Base-by-base conservation (phyloP, 2,329 filamentous ascomycete genomes). In the Neonectria coccinea region DNA sequence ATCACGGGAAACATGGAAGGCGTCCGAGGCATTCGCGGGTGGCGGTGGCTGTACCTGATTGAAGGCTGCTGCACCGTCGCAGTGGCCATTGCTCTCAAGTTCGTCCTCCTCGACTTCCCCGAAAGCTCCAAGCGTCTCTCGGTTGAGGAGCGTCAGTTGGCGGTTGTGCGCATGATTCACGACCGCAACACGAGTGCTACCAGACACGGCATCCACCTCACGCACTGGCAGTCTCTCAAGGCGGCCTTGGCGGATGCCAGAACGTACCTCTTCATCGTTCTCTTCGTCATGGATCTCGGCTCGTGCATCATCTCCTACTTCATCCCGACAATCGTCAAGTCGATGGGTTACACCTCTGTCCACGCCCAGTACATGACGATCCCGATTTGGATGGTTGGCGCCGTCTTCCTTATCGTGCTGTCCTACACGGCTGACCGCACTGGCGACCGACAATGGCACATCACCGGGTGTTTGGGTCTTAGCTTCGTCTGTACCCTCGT, bases 1-100 rank as follows among this genome's bases (percentile, higher is more conserved):
- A 91, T 92, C 58, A 80, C 90, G 7, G 86, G 80, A 0, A 80
- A 91, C 12, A 76, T 84, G 56, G 75, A 81, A 53, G 84, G 89
- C 55, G 88, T 87, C 14, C 74, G 87, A 1, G 75, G 80, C 12
- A 78, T 91, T 0, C 79, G 78, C 31, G 79, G 77, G n/a, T 92
- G 89, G 89, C 81, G 89, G 6, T 91, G 90, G 89, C 89, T 91
- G 61, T 92, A 91, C 65, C 84, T 84, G 8, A 86, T 92, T 18
- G 90, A 92, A 74, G 90, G 90, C 20, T 86, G 90, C 70, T 84
- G 90, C 67, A 81, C 79, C 9, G 66, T 76, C 62, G 79, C 81
- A 3, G 77, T 91, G 0, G 81, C 84, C 0, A 22, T 91, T 5
- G 79, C 90, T 22, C 76, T 83, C 3, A 90, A 89, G 75, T 70